These are phyloP conservation scores for Dactylellina drechsleri DNA, from an alignment of 2,329 filamentous ascomycete genomes.

Conservation along the genomic window DNA sequence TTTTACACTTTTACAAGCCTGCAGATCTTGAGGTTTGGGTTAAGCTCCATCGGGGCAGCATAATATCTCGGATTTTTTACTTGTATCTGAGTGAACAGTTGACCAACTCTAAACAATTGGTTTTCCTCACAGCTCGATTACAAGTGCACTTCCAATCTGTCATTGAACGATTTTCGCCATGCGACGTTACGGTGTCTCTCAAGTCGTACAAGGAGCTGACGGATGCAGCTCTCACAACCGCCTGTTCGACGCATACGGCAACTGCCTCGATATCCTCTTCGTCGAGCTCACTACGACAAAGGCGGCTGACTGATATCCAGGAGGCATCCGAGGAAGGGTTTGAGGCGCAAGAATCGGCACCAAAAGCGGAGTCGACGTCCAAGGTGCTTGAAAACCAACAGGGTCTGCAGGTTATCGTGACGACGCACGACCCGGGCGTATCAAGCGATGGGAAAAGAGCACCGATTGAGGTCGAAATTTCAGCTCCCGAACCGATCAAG, in stretches of 20 bases:
- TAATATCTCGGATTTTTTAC: not conserved
- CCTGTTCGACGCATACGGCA: constrained; percentile 88
- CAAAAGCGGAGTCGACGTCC: constrained; percentile 37
- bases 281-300: constrained; percentile 78
- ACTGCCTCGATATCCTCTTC: constrained; percentile 87
- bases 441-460: constrained; percentile 55
- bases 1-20: too few relatives aligned
- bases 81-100: too few relatives aligned
- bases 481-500: constrained; percentile 48
- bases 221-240: constrained; percentile 85
- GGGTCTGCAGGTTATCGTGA: constrained; percentile 58
- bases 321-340: constrained; percentile 84
- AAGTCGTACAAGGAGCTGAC: constrained; percentile 79
- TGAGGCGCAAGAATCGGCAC: constrained; percentile 23
- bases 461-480: constrained; percentile 54
- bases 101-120: not conserved
- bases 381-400: constrained; percentile 52
- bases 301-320: constrained; percentile 88
- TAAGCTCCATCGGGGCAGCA: not conserved
- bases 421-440: constrained; percentile 57
- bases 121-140: constrained; percentile 57
- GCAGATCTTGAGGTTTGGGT: not conserved
- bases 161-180: constrained; percentile 79
- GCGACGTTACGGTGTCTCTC: constrained; percentile 86
- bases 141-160: constrained; percentile 73